Conservation (phyloP, 2,329 filamentous ascomycete species). For the Alternaria consortialis region DNA sequence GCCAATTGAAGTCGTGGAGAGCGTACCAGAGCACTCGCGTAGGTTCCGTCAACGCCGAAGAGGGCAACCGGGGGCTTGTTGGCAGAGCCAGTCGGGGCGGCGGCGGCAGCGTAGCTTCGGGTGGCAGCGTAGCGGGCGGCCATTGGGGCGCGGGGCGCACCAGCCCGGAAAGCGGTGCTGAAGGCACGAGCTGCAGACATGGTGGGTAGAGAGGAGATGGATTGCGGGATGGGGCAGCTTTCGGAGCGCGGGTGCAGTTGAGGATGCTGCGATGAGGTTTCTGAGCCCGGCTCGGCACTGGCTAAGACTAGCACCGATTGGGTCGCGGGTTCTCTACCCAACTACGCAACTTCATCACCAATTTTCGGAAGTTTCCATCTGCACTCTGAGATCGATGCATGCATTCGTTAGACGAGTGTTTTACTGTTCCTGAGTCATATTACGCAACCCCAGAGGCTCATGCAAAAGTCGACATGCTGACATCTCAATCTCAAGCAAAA, state of each 20-base stretch:
- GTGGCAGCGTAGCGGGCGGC: slow-evolving; percentile 68
- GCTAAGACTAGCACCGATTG: slow-evolving; percentile 23
- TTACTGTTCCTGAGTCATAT: background rate
- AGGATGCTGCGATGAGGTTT: slow-evolving; percentile 37
- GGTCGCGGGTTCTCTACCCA: slow-evolving; percentile 1
- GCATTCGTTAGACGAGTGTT: background rate
- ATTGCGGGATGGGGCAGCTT: slow-evolving; percentile 42
- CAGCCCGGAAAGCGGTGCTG: slow-evolving; percentile 65
- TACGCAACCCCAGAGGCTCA: background rate
- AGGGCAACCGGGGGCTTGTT: slow-evolving; percentile 88
- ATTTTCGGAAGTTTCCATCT: background rate
- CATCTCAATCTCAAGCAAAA: background rate
- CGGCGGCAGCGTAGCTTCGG: slow-evolving; percentile 77
- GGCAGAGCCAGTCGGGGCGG: slow-evolving; percentile 65
- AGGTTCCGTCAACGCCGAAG: slow-evolving; percentile 97
- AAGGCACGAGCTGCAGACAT: slow-evolving; percentile 67
- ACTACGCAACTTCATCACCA: background rate
- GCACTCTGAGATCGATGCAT: background rate
- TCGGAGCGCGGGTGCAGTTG: slow-evolving; percentile 29
- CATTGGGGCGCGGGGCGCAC: slow-evolving; percentile 66
- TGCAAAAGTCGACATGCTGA: background rate
- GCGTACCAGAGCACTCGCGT: slow-evolving; percentile 96
- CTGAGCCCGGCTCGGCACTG: slow-evolving; percentile 33
- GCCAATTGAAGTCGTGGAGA: slow-evolving; percentile 29
- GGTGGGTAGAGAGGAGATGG: slow-evolving; percentile 51